Evolutionary conservation across 192 early-diverging fungal genomes (phyloP), one percentile per base, ranked within the genome.

Genomic region (Coemansia sp.): DNA sequence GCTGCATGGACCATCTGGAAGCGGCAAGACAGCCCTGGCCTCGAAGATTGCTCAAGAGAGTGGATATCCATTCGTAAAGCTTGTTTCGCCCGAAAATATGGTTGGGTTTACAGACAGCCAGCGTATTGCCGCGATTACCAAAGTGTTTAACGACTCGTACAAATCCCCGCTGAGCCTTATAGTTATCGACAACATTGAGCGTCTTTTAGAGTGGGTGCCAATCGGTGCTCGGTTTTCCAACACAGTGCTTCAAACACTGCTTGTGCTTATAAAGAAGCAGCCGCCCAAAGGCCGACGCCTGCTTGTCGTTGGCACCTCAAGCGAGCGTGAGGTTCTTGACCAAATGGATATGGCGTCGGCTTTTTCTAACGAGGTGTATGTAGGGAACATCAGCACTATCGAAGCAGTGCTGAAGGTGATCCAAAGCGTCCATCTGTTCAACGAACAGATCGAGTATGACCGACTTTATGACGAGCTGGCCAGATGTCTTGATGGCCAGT

Each of bases 151-250:
- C 72, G 97, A 99, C 80, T 93, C 97, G 5, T 97, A 98, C 86
- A 95, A 95, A 72, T 97, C 95, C 3, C 94, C 95, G 16, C 71
- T 94, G 56, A 96, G 94, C 80, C 86, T 95, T 19, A 90, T 99
- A 73, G 94, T 99, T 21, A 87, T 99, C 68, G 97, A 99, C 71
- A 85, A 93, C 41, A 90, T 99, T 52, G 96, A 99, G 83, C 88
- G 96, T 41, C 73, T 99, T 10, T 71, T 97, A 84, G 96, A 98
- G 56, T 99, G 92, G 88, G 95, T 98, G 1, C 87, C 90, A 5
- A 95, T 99, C 76, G 97, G 97, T 40, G 91, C 96, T 39, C 86
- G 95, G 16, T 98, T 99, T 73, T 97, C 96, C 19, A 99, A 97
- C 78, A 76, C 85, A 3, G 88, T 98, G 1, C 78, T 99, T 12